Evolutionary conservation across 2,329 filamentous ascomycete genomes (phyloP).

Genomic region (Venturia carpophila): DNA sequence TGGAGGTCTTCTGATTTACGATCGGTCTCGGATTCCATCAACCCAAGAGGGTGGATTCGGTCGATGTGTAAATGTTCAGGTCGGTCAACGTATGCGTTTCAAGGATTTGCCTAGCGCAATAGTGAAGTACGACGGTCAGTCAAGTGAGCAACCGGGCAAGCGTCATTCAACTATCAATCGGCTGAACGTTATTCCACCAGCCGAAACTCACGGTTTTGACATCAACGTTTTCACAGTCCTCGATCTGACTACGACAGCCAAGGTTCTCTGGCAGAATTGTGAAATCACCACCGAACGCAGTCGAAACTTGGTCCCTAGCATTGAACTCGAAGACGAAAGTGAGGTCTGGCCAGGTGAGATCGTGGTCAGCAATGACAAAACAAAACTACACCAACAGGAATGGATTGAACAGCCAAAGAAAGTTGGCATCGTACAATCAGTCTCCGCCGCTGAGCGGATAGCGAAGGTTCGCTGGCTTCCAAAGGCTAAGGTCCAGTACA

Average conservation of each 20-base stretch:
- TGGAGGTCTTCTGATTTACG: conserved; percentile 36
- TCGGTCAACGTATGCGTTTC: conserved; percentile 48
- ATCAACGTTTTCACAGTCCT: conserved; percentile 50
- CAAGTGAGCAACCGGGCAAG: neutral
- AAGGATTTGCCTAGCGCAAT: conserved; percentile 44
- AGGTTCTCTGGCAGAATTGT: conserved; percentile 53
- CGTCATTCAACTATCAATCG: neutral
- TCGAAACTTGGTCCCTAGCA: conserved; percentile 42
- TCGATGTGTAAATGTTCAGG: conserved; percentile 30
- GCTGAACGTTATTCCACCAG: conserved; percentile 35
- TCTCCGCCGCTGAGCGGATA: conserved; percentile 49
- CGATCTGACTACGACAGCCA: conserved; percentile 42
- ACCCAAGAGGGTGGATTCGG: conserved; percentile 21
- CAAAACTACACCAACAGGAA: conserved; percentile 20
- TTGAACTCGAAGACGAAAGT: conserved; percentile 47
- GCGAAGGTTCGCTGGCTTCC: conserved; percentile 49
- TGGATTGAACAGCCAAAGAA: conserved; percentile 38
- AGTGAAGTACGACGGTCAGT: conserved; percentile 41
- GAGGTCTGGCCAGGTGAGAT: conserved; percentile 51
- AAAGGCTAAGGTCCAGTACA: conserved; percentile 30
- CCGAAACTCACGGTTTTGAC: conserved; percentile 48
- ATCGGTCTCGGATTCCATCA: conserved; percentile 28
- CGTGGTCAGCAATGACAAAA: conserved; percentile 40
- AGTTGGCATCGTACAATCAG: conserved; percentile 50
- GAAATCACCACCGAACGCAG: conserved; percentile 41